Conservation (phyloP, 192 early-diverging fungal genomes). For the Coemansia erecta region DNA sequence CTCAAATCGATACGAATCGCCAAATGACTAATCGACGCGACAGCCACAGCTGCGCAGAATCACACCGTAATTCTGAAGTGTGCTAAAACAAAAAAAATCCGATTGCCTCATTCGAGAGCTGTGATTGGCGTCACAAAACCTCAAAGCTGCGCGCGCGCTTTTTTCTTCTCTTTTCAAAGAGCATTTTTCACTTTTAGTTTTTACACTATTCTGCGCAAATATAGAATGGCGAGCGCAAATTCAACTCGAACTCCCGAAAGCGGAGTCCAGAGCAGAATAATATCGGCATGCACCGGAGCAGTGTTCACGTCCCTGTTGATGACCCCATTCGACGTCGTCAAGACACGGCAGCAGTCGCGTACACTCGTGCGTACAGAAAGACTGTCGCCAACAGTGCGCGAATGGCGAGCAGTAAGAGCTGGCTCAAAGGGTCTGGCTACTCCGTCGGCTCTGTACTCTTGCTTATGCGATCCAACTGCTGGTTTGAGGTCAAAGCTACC, state of each 20-base stretch:
- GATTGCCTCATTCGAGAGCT: too few relatives aligned
- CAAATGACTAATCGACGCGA: too few relatives aligned
- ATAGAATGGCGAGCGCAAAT: too few relatives aligned
- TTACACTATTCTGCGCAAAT: too few relatives aligned
- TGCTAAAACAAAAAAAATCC: too few relatives aligned
- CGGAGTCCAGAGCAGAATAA: conserved; percentile 55
- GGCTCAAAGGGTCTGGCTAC: background rate
- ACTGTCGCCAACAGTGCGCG: conserved; percentile 27
- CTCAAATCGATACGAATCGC: too few relatives aligned
- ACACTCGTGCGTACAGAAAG: conserved; percentile 31
- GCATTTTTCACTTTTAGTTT: too few relatives aligned
- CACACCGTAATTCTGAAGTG: too few relatives aligned
- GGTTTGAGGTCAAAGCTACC: background rate
- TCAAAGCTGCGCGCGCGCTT: too few relatives aligned
- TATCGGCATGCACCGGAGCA: conserved; percentile 82
- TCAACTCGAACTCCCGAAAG: background rate
- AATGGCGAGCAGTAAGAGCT: conserved; percentile 14
- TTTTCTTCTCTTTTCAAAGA: too few relatives aligned
- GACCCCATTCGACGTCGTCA: conserved; percentile 42
- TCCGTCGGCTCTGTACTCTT: background rate
- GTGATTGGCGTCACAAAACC: too few relatives aligned
- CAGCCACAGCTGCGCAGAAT: too few relatives aligned
- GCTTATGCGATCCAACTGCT: background rate
- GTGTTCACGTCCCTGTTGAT: conserved; percentile 71
- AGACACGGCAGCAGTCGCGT: conserved; percentile 31